These are phyloP conservation scores for Trichoderma sp. DNA, from an alignment of 2,329 filamentous ascomycete genomes.

Conservation along the genomic window DNA sequence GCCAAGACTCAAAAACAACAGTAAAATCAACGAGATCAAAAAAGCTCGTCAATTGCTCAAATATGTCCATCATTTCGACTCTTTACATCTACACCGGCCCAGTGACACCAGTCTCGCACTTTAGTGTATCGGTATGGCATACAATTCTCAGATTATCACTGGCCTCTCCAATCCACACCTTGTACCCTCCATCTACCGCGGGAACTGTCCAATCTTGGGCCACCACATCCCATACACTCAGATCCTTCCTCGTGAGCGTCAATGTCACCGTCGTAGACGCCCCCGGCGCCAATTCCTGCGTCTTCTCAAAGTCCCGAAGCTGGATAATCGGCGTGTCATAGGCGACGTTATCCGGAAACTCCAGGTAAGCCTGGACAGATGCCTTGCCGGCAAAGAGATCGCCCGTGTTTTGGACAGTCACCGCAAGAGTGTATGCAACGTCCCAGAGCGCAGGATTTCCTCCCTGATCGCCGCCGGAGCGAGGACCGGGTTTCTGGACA, in stretches of 20 bases:
- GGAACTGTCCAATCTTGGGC: constrained; percentile 68
- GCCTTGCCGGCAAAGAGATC: constrained; percentile 45
- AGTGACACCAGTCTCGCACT: constrained; percentile 34
- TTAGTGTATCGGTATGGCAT: constrained; percentile 36
- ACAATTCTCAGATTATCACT: constrained; percentile 40
- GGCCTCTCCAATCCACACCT: constrained; percentile 43
- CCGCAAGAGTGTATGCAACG: constrained; percentile 43
- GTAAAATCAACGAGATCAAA: not conserved
- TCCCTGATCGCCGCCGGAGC: constrained; percentile 68
- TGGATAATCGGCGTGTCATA: constrained; percentile 67
- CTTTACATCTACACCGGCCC: constrained; percentile 25
- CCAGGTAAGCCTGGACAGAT: constrained; percentile 50
- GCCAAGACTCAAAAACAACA: not conserved
- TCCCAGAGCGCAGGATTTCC: constrained; percentile 69
- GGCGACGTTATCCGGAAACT: constrained; percentile 41
- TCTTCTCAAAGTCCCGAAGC: constrained; percentile 74
- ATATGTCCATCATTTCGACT: not conserved
- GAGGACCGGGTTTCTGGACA: constrained; percentile 45
- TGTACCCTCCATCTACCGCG: constrained; percentile 40
- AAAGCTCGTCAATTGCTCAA: not conserved
- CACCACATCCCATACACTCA: constrained; percentile 71
- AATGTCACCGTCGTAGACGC: constrained; percentile 57
- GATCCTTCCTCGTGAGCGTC: constrained; percentile 64
- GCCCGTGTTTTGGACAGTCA: constrained; percentile 58
- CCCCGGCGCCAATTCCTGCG: constrained; percentile 54